phyloP scores from a whole-genome alignment of 1,284 basidiomycete genomes.

The Ceratobasidium sp. region DNA sequence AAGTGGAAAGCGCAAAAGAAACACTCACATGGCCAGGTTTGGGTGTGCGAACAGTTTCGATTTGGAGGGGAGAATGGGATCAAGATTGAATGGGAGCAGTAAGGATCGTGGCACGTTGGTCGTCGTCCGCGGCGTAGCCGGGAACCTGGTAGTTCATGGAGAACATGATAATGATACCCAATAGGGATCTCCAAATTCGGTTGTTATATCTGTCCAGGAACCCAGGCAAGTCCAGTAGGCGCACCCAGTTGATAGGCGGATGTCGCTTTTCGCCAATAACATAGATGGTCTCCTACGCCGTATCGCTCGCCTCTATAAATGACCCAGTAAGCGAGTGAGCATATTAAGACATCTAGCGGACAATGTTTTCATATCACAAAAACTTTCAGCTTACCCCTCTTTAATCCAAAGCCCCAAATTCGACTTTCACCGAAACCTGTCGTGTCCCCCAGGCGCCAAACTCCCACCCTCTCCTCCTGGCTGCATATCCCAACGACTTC shows the following conservation, averaged over 20 bases:
- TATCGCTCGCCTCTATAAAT: no score
- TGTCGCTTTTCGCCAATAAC: neutral
- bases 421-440: no score
- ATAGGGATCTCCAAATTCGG: neutral
- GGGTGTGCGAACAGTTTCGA: constrained; percentile 1
- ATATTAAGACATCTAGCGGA: no score
- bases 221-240: neutral
- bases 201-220: neutral
- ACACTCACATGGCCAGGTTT: neutral
- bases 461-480: no score
- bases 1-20: neutral
- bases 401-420: no score
- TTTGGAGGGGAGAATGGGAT: constrained; percentile 9
- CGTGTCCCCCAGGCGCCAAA: no score
- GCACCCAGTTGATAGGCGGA: neutral
- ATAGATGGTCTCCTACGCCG: neutral
- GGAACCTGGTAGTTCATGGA: neutral
- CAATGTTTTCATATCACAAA: no score
- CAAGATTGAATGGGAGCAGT: constrained; percentile 3
- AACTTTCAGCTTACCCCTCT: no score
- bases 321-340: no score
- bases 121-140: neutral
- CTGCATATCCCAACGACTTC: no score
- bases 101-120: no score
- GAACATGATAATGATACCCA: constrained; percentile 3